These are phyloP conservation scores for Chenopodium album DNA, from an alignment of 148 eudicot genomes.

Conservation along the genomic window DNA sequence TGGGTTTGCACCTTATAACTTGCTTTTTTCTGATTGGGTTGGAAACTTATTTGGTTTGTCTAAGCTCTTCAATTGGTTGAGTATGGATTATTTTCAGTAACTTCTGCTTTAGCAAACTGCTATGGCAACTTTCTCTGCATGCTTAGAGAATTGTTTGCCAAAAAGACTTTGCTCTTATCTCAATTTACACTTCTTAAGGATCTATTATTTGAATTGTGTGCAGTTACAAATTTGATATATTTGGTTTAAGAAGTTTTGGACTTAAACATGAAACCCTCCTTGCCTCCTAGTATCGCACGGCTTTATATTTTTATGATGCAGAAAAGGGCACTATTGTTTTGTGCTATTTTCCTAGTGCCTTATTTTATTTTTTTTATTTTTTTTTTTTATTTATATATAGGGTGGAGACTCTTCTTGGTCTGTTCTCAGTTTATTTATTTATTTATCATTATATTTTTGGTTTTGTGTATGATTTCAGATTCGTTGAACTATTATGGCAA, in stretches of 20 bases:
- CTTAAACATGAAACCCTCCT: not conserved
- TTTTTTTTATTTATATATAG: not conserved
- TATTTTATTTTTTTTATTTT: not conserved
- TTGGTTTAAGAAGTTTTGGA: not conserved
- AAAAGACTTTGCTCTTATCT: not conserved
- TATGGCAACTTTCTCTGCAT: not conserved
- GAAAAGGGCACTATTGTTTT: not conserved
- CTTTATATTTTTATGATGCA: not conserved
- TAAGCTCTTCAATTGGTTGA: no score
- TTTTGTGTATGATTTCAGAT: constrained; percentile 50
- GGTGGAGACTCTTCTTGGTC: not conserved
- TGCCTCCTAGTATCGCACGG: not conserved
- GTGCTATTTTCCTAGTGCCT: not conserved
- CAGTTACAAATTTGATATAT: not conserved
- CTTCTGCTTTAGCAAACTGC: no score
- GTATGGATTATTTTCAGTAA: no score
- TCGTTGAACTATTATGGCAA: constrained; percentile 97
- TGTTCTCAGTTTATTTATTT: not conserved
- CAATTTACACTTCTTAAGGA: not conserved
- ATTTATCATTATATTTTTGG: not conserved
- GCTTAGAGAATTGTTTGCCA: not conserved
- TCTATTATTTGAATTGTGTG: not conserved
- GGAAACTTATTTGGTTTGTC: not conserved
- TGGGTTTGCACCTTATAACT: not conserved
- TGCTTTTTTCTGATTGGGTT: not conserved